Evolutionary conservation across 768 basidiomycete species (phyloP).

Genomic region (Naganishia friedmannii): DNA sequence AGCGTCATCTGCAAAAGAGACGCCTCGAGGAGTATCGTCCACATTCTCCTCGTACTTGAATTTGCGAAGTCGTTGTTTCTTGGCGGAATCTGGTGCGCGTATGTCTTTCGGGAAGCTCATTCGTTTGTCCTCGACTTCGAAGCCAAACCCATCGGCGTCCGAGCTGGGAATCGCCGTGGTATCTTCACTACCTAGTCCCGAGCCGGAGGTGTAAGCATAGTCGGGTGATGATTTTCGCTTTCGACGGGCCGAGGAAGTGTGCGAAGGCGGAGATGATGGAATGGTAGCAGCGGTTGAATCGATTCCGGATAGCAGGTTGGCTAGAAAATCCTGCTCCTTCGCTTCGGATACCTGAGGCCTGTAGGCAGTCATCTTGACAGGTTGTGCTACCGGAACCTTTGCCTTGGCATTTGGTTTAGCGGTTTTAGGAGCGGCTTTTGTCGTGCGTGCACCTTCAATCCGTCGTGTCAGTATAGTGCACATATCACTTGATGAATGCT

Average conservation of each 20-base stretch:
- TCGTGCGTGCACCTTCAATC: background rate
- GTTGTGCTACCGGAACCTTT: slow-evolving; percentile 56
- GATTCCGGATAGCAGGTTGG: slow-evolving; percentile 63
- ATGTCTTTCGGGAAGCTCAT: slow-evolving; percentile 18
- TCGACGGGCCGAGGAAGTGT: slow-evolving; percentile 51
- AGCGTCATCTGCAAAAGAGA: slow-evolving; percentile 39
- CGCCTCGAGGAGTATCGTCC: slow-evolving; percentile 25
- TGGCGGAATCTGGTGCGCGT: slow-evolving; percentile 9
- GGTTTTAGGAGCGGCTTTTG: slow-evolving; percentile 39
- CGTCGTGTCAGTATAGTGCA: background rate
- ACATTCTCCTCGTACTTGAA: slow-evolving; percentile 20
- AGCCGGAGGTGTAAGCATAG: slow-evolving; percentile 20
- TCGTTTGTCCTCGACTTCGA: slow-evolving; percentile 39
- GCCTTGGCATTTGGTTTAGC: slow-evolving; percentile 57
- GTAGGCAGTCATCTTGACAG: slow-evolving; percentile 60
- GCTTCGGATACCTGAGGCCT: slow-evolving; percentile 70
- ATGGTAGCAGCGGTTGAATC: slow-evolving; percentile 39
- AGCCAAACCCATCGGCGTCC: slow-evolving; percentile 42
- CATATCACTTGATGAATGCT: background rate
- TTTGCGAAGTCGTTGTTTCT: slow-evolving; percentile 22
- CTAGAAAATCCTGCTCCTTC: slow-evolving; percentile 88
- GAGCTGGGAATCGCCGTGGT: slow-evolving; percentile 32
- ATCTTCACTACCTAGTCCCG: slow-evolving; percentile 20
- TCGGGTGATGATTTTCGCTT: slow-evolving; percentile 56
- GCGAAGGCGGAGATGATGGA: slow-evolving; percentile 25